Base-by-base conservation (phyloP, 129 eudicot genomes). In the Flaveria sonorensis region DNA sequence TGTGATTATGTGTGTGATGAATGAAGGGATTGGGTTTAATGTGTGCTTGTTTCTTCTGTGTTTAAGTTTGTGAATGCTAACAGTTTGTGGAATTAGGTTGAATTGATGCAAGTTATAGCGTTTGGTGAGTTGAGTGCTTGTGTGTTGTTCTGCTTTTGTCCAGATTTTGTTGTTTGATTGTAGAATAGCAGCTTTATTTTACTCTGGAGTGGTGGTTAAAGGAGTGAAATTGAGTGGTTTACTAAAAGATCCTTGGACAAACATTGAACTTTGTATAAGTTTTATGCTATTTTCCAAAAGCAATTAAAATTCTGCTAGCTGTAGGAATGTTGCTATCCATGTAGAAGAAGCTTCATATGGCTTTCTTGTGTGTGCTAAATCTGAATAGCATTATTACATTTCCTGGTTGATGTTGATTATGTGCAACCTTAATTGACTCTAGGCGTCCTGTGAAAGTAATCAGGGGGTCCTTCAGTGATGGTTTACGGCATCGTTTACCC, bases 51-150 rank as follows among this genome's bases (percentile, higher is more conserved):
- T 20, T 16, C 21, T 24, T 23, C n/a, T 30, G 62, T 76, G 63
- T 64, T 64, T 36, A 23, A 64, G 4, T 75, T 30, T 12, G 30
- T 63, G 64, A 64, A 75, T 75, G 80, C 23, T 75, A 32, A 48
- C 36, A 46, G 32, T 11, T 40, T 75, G 19, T 65, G 30, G 20
- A 50, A 26, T 76, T 18, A 32, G 24, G 65, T 14, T 76, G 53
- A 76, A 20, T 65, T 76, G 16, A 32, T 65, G 50, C 52, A 32
- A 66, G 24, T 36, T 65, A 18, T 75, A 32, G 50, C 1, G 62
- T 59, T 74, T 59, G 43, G 70, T 45, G 55, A 46, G 45, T 65
- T 74, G n/a, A 74, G 57, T 43, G 24, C 56, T 62, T 63, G 62
- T 42, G 20, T 59, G 2, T 23, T 59, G 43, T 10, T 51, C 46